Evolutionary conservation across 768 basidiomycete species (phyloP).

Genomic region (Agrocybe pediades): DNA sequence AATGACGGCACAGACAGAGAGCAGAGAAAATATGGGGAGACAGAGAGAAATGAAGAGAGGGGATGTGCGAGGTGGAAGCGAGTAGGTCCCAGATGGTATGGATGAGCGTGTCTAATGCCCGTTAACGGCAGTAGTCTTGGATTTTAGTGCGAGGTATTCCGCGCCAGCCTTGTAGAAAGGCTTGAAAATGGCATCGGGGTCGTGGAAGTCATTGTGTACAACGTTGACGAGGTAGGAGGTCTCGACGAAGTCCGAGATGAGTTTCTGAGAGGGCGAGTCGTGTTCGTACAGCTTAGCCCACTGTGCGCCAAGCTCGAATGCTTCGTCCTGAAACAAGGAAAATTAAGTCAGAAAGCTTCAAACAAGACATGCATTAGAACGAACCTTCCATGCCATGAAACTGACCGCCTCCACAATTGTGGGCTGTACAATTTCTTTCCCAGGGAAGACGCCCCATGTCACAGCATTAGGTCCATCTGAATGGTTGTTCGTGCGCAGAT

Average conservation of each 20-base stretch:
- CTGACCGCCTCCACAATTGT: slow-evolving; percentile 97
- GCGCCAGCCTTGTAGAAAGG: slow-evolving; percentile 82
- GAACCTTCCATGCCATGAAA: slow-evolving; percentile 97
- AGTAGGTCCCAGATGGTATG: not conserved
- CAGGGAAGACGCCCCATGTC: slow-evolving; percentile 98
- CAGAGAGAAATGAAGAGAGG: slow-evolving; percentile 14
- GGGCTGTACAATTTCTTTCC: slow-evolving; percentile 94
- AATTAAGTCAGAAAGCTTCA: slow-evolving; percentile 6
- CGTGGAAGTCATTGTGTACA: slow-evolving; percentile 95
- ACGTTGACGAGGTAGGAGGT: slow-evolving; percentile 88
- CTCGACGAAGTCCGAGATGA: slow-evolving; percentile 81
- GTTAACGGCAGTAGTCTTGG: slow-evolving; percentile 39
- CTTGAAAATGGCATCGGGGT: slow-evolving; percentile 79
- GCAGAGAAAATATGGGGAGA: slow-evolving; percentile 1
- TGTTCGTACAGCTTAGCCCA: slow-evolving; percentile 89
- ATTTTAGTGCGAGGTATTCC: slow-evolving; percentile 48
- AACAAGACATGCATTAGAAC: slow-evolving; percentile 17
- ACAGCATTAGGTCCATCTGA: slow-evolving; percentile 98
- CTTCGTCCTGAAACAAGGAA: slow-evolving; percentile 72
- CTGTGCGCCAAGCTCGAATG: slow-evolving; percentile 87
- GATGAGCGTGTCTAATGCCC: slow-evolving; percentile 30
- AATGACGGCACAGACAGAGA: not conserved
- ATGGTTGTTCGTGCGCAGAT: slow-evolving; percentile 92
- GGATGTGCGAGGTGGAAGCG: slow-evolving; percentile 10
- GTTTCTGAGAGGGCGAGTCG: slow-evolving; percentile 69